Conservation (phyloP, 352 stramenopile genomes). For the Globisporangium splendens region DNA sequence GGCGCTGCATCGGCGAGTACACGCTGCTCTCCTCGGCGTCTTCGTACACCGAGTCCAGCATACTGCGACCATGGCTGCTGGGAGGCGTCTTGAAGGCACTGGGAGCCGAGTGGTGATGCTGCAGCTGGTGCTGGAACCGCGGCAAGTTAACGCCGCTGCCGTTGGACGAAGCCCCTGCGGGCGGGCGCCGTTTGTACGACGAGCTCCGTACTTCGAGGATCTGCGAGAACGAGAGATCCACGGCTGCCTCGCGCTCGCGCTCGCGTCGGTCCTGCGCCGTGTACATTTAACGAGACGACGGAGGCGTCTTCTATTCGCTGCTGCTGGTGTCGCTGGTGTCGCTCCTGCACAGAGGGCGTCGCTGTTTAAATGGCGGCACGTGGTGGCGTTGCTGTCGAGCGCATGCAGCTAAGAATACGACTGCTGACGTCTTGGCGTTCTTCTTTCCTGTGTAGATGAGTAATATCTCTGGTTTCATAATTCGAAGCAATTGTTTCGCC, state of each 20-base stretch:
- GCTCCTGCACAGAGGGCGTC: too few relatives aligned
- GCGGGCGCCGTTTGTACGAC: slow-evolving; percentile 40
- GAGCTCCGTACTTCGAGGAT: slow-evolving; percentile 67
- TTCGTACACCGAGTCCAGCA: slow-evolving; percentile 66
- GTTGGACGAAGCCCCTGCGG: neutral
- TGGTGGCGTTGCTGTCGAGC: neutral
- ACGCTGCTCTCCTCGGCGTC: slow-evolving; percentile 10
- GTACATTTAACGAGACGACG: too few relatives aligned
- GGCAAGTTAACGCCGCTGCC: slow-evolving; percentile 5
- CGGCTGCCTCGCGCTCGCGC: slow-evolving; percentile 21
- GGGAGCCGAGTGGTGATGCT: neutral
- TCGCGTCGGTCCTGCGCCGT: slow-evolving; percentile 11
- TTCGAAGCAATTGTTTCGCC: too few relatives aligned
- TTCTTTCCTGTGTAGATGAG: too few relatives aligned
- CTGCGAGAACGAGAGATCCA: slow-evolving; percentile 78
- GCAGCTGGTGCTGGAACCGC: slow-evolving; percentile 9
- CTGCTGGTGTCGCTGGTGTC: too few relatives aligned
- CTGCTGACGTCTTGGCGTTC: too few relatives aligned
- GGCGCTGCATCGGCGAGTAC: slow-evolving; percentile 15
- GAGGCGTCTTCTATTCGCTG: too few relatives aligned
- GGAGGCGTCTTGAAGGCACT: slow-evolving; percentile 17
- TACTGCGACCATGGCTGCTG: slow-evolving; percentile 17
- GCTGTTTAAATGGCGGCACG: neutral
- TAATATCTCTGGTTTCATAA: too few relatives aligned
- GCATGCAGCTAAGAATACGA: too few relatives aligned